These are phyloP conservation scores for Alnus glutinosa DNA, from an alignment of 306 rosid genomes.

Conservation along the genomic window DNA sequence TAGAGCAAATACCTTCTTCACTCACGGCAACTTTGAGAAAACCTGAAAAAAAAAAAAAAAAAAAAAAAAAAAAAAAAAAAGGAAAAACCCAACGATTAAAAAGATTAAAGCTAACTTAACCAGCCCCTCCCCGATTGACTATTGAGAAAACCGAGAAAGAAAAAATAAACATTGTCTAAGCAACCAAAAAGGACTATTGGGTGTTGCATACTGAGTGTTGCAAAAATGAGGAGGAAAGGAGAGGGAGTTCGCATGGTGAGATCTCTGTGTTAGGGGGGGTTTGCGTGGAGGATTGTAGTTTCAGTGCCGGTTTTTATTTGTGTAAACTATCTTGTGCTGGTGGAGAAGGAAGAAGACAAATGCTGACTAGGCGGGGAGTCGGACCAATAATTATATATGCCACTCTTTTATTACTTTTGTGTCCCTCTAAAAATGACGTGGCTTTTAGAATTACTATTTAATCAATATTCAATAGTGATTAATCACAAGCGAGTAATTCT, in stretches of 20 bases:
- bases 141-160: background rate
- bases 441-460: too few species aligned
- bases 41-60: slow-evolving; percentile 44
- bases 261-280: background rate
- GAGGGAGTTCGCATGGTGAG: slow-evolving; percentile 32
- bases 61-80: background rate
- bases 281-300: background rate
- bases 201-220: slow-evolving; percentile 30
- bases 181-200: slow-evolving; percentile 10
- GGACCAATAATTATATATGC: too few species aligned
- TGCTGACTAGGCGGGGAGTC: background rate
- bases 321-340: too few species aligned
- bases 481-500: too few species aligned
- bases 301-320: background rate
- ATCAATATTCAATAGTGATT: too few species aligned
- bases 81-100: too few species aligned
- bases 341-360: background rate
- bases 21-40: slow-evolving; percentile 41
- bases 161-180: slow-evolving; percentile 8
- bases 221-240: slow-evolving; percentile 14
- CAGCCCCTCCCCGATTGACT: background rate
- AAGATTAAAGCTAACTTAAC: too few species aligned
- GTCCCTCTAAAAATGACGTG: too few species aligned
- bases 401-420: too few species aligned
- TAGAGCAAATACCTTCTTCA: slow-evolving; percentile 75